Base-by-base conservation (phyloP, 345 rosid genomes). In the Camelina sativa region DNA sequence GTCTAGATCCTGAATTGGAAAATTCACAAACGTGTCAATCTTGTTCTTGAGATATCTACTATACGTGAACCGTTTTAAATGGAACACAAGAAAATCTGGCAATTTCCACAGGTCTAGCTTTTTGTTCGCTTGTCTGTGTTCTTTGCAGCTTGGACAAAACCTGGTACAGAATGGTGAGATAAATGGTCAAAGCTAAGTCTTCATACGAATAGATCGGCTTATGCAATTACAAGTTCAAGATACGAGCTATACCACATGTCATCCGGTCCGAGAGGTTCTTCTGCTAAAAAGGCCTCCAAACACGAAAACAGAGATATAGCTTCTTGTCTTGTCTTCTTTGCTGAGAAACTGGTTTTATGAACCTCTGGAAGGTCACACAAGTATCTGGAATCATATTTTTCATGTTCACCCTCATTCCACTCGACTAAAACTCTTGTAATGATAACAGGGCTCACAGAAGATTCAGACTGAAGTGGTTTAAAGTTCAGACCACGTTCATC, bases 131-230 rank as follows among this genome's bases (percentile, higher is more conserved):
- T 95, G 96, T 64, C 98, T 89, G 73, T 95, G 99, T 79, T 90
- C 94, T 81, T 95, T 92, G 84, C 99, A 95, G 19, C 88, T 46
- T 46, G 98, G 99, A 77, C 99, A 95, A 74, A 87, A 95, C 97
- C 99, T 95, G 85, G 25, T 72, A 66, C 52, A 61, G 6, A 66
- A 43, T 58, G 19, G 56, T 72, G 48, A 78, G 11, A 52, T 43
- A 59, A 3, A 38, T 11, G 74, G 48, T 62, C 50, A 78, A 52
- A 20, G 11, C 28, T 52, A 53, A 12, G 41, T 51, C 17, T 13
- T 44, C 20, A 11, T 54, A 34, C 13, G 35, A 28, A 37, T 56
- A 16, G 19, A 68, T 76, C 58, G 54, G 20, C 28, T 34, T 6
- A 22, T 50, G 56, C 54, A 6, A 47, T 56, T 22, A 48, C 30